A percentile compares a stretch with the other conserved stretches of the same genome.
Evolutionary conservation across 2,329 filamentous ascomycete species (phyloP).

Genomic region (Aspergillus sp.): DNA sequence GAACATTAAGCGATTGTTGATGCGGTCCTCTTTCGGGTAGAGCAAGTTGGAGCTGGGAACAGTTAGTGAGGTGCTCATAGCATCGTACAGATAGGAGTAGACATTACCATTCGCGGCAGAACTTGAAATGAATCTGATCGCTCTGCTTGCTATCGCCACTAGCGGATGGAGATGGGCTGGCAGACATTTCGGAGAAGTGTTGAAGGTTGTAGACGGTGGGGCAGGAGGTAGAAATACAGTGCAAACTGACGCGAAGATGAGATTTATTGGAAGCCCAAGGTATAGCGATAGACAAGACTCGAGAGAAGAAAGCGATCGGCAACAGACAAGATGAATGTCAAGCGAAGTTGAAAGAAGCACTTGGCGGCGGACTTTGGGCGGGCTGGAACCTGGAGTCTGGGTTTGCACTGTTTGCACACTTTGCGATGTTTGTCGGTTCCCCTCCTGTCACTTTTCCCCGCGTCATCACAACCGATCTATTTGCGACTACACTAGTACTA

Average conservation of each 20-base stretch:
- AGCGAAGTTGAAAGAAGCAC: slow-evolving; percentile 21
- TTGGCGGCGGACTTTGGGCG: neutral
- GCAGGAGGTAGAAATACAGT: neutral
- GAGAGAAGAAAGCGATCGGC: neutral
- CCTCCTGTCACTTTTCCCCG: slow-evolving; percentile 26
- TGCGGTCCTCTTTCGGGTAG: slow-evolving; percentile 91
- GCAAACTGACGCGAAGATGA: neutral
- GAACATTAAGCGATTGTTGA: slow-evolving; percentile 83
- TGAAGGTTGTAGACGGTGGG: neutral
- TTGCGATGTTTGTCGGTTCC: slow-evolving; percentile 23
- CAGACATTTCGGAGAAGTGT: slow-evolving; percentile 33
- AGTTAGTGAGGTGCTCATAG: slow-evolving; percentile 18
- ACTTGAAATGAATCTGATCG: slow-evolving; percentile 92
- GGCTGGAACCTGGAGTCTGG: slow-evolving; percentile 10
- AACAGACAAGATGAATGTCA: neutral
- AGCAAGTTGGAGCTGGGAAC: slow-evolving; percentile 81
- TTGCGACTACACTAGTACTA: neutral
- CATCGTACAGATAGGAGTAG: neutral
- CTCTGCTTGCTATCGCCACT: slow-evolving; percentile 38
- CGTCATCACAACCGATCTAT: slow-evolving; percentile 22
- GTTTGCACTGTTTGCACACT: slow-evolving; percentile 18
- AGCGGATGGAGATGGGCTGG: slow-evolving; percentile 43
- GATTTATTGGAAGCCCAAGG: neutral
- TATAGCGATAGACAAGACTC: neutral
- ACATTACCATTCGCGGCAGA: slow-evolving; percentile 89